Percentiles rank a stretch among this genome's conserved stretches.
phyloP scores from a whole-genome alignment of 169 alveolate species.

The Cryptosporidium andersoni region DNA sequence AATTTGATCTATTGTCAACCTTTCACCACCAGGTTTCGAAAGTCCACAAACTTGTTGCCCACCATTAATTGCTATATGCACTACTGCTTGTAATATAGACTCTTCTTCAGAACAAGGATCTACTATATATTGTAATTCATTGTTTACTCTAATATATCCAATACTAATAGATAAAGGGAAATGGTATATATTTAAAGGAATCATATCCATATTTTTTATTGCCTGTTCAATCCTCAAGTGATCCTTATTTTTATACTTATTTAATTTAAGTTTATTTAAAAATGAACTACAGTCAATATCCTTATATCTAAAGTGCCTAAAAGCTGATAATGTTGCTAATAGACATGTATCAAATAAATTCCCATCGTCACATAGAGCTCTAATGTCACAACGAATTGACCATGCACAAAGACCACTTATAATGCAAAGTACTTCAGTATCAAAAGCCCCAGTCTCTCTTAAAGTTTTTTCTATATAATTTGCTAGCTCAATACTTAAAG shows the following conservation, averaged over 20 bases:
- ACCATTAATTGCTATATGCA: constrained; percentile 48
- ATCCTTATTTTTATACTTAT: constrained; percentile 9
- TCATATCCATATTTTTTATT: constrained; percentile 45
- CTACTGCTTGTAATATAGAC: constrained; percentile 8
- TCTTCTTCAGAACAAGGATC: constrained; percentile 57
- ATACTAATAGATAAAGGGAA: constrained; percentile 57
- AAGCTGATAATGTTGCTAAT: constrained; percentile 45
- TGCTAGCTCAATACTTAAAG: constrained; percentile 49
- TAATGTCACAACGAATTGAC: constrained; percentile 54
- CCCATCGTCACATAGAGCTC: constrained; percentile 41
- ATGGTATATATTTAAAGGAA: constrained; percentile 56
- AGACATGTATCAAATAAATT: constrained; percentile 57
- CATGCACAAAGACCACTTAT: constrained; percentile 50
- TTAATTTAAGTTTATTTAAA: constrained; percentile 11
- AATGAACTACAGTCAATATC: constrained; percentile 16
- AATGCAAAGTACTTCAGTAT: constrained; percentile 58
- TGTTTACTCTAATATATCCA: constrained; percentile 20
- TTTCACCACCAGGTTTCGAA: constrained; percentile 46
- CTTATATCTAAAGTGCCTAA: constrained; percentile 26
- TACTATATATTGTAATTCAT: constrained; percentile 51
- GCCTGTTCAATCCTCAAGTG: constrained; percentile 17
- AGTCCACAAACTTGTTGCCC: constrained; percentile 34
- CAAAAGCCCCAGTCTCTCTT: constrained; percentile 63
- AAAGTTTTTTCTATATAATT: constrained; percentile 54
- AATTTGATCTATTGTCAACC: constrained; percentile 19